Evolutionary conservation across 352 stramenopile species (phyloP).

Genomic region (Pythium plurisporium): DNA sequence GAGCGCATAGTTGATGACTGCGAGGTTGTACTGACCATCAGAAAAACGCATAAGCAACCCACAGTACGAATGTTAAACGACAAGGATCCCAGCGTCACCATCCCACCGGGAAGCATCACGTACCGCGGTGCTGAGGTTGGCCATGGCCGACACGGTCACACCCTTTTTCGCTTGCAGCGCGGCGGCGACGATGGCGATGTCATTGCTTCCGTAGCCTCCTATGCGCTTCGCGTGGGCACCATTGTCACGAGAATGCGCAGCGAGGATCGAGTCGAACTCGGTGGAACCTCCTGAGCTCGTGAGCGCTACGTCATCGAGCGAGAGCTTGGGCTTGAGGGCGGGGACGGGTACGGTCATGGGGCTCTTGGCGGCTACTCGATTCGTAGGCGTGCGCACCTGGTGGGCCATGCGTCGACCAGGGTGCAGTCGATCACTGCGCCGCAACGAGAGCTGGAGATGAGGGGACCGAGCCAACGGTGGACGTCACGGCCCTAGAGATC

Average conservation of each 20-base stretch:
- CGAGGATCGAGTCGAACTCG: constrained; percentile 16
- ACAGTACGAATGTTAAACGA: background rate
- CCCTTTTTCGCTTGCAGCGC: constrained; percentile 19
- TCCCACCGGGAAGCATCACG: background rate
- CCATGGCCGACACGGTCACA: constrained; percentile 63
- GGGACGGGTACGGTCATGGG: background rate
- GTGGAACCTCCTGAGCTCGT: constrained; percentile 10
- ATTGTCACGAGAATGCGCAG: background rate
- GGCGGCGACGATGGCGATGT: background rate
- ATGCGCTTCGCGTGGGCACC: background rate
- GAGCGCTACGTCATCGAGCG: constrained; percentile 8
- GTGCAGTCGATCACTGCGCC: too few relatives aligned
- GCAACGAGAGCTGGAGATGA: too few relatives aligned
- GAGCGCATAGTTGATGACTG: constrained; percentile 45
- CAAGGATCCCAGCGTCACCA: too few relatives aligned
- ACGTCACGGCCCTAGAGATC: too few relatives aligned
- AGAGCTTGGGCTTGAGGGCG: too few relatives aligned
- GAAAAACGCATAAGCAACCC: background rate
- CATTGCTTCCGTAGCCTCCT: constrained; percentile 7
- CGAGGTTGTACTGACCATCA: constrained; percentile 86
- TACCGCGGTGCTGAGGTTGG: constrained; percentile 78
- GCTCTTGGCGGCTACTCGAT: background rate
- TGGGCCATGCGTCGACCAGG: too few relatives aligned
- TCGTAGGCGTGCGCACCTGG: background rate
- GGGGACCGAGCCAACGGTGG: too few relatives aligned